Evolutionary conservation across 371 early-diverging fungal genomes (phyloP), one percentile per base, ranked within the genome.

Genomic region (Haplosporangium sp.): DNA sequence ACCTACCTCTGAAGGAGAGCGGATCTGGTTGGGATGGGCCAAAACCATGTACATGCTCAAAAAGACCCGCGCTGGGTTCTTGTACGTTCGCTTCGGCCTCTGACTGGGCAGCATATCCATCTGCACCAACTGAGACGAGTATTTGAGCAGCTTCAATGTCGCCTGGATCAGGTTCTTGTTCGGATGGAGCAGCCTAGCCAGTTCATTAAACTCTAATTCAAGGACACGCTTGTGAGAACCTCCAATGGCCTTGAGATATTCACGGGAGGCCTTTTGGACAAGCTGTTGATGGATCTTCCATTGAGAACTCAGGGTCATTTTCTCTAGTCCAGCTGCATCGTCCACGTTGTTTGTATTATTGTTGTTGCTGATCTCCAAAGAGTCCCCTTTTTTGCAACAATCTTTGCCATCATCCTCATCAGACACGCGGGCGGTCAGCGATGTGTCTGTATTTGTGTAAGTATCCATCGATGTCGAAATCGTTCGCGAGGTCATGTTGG

Each of bases 11-110:
- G 45, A 37, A 2, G 79, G 79, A 45, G 72, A 67, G 48, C 65
- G 79, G 55, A 77, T 67, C 57, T 72, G 56, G 20, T 21, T 54
- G 6, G 79, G 79, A 23, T 77, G 72, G 7, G 72, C 72, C 23
- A 77, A 57, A 8, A 77, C 69, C 72, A 77, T 71, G 52, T 67
- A 77, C 68, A 67, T 60, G 53, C 79, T 77, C 46, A 77, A 55
- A 53, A 77, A 68, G 10, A 77, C 72, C 18, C 79, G 67, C 14
- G 68, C 79, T 4, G 76, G 67, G 14, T 65, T 62, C 50, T 62
- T 62, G 50, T 54, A 40, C 18, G 29, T 48, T 13, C 54, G 62
- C 57, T 38, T 45, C 18, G 46, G n/a, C 37, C 42, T 36, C 40
- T 13, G 51, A 36, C 23, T 21, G 14, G 41, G 37, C 29, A 1